Evolutionary conservation across 345 rosid genomes (phyloP).

Genomic region (Acer negundo): DNA sequence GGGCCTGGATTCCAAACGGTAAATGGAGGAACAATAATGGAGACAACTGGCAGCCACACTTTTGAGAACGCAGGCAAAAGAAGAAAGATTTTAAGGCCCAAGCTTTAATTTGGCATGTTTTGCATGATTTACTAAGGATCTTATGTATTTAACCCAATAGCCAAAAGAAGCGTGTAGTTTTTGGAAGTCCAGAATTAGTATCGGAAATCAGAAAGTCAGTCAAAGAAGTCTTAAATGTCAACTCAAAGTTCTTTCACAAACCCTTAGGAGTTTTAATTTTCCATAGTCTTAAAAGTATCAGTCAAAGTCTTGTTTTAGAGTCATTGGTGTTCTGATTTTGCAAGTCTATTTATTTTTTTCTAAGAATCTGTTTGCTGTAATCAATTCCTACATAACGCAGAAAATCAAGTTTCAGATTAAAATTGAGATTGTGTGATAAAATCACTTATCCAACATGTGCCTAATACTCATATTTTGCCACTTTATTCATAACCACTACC

Average conservation of each 20-base stretch:
- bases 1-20: not conserved
- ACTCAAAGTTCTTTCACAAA: not conserved
- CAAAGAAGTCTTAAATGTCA: not conserved
- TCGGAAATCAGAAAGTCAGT: not conserved
- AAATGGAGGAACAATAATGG: not conserved
- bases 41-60: not conserved
- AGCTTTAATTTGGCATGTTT: not conserved
- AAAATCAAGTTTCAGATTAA: not conserved
- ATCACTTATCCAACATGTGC: not conserved
- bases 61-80: not conserved
- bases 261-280: not conserved
- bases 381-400: not conserved
- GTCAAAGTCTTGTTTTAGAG: not conserved
- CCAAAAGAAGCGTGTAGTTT: not conserved
- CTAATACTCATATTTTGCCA: not conserved
- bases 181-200: not conserved
- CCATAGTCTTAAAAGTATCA: not conserved
- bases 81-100: not conserved
- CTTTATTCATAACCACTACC: not conserved
- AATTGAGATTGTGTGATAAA: not conserved
- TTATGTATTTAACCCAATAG: not conserved
- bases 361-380: not conserved
- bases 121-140: not conserved
- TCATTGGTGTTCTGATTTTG: not conserved
- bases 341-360: not conserved